phyloP scores from a whole-genome alignment of 495 filamentous ascomycete genomes.

The Hypoxylon fragiforme region DNA sequence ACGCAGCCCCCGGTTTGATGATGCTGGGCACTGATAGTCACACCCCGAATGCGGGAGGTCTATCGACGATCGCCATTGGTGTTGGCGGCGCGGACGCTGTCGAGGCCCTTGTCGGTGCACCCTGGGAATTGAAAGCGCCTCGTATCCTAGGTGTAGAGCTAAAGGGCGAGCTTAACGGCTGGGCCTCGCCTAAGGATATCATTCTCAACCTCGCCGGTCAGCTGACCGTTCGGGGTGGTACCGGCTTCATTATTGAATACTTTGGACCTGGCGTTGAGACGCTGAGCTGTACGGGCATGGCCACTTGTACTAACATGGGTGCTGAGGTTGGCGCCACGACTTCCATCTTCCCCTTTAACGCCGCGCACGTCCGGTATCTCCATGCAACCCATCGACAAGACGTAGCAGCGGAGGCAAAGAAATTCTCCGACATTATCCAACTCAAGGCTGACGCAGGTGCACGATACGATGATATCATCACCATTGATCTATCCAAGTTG shows the following conservation, averaged over 20 bases:
- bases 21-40: slow-evolving; percentile 99
- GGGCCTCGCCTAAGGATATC: slow-evolving; percentile 93
- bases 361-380: slow-evolving; percentile 68
- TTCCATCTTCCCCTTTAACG: slow-evolving; percentile 72
- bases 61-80: slow-evolving; percentile 94
- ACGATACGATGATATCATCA: slow-evolving; percentile 86
- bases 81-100: slow-evolving; percentile 97
- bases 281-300: slow-evolving; percentile 90
- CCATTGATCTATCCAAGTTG: slow-evolving; percentile 85
- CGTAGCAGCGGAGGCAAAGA: slow-evolving; percentile 65
- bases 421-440: slow-evolving; percentile 48
- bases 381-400: slow-evolving; percentile 76
- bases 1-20: slow-evolving; percentile 95
- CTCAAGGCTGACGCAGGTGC: slow-evolving; percentile 73
- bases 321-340: slow-evolving; percentile 96
- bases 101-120: slow-evolving; percentile 92
- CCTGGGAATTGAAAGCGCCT: slow-evolving; percentile 96
- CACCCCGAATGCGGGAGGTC: slow-evolving; percentile 92
- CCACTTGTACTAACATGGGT: slow-evolving; percentile 85
- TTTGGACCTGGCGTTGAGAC: slow-evolving; percentile 83
- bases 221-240: slow-evolving; percentile 92
- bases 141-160: slow-evolving; percentile 85
- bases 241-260: slow-evolving; percentile 94
- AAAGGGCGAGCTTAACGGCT: slow-evolving; percentile 80
- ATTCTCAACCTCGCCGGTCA: slow-evolving; percentile 87